Evolutionary conservation across 768 basidiomycete species (phyloP).

Genomic region (Russula brevipes): DNA sequence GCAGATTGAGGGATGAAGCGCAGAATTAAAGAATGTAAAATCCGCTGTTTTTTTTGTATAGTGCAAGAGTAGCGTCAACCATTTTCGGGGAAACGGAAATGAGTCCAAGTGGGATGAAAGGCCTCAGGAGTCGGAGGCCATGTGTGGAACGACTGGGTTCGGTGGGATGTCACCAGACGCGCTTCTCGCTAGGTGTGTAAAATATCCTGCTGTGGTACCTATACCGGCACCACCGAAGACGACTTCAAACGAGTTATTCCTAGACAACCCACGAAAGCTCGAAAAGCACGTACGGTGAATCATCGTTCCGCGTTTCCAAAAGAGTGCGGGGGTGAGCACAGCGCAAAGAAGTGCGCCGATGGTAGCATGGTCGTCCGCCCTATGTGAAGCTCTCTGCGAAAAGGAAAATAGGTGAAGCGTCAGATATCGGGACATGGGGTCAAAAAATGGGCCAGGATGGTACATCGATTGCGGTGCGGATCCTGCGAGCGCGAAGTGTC

Average conservation of each 20-base stretch:
- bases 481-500: slow-evolving; percentile 44
- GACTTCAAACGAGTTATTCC: slow-evolving; percentile 38
- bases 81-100: background rate
- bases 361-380: slow-evolving; percentile 69
- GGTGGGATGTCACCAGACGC: slow-evolving; percentile 52
- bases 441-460: slow-evolving; percentile 20
- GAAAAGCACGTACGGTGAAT: slow-evolving; percentile 49
- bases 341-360: slow-evolving; percentile 64
- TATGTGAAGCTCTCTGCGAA: slow-evolving; percentile 49
- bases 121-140: slow-evolving; percentile 21
- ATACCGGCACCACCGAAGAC: slow-evolving; percentile 67
- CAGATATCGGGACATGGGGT: slow-evolving; percentile 4
- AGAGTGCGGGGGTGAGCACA: slow-evolving; percentile 59
- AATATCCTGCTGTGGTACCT: slow-evolving; percentile 55
- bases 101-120: background rate
- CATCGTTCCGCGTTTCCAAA: slow-evolving; percentile 63
- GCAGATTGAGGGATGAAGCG: slow-evolving; percentile 35
- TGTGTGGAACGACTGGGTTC: slow-evolving; percentile 34
- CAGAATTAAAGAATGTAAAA: slow-evolving; percentile 29
- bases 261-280: background rate
- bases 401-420: background rate
- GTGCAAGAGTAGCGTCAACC: background rate
- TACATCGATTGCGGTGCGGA: slow-evolving; percentile 57
- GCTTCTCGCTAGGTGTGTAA: slow-evolving; percentile 51
- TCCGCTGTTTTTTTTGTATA: slow-evolving; percentile 4